Evolutionary conservation across 305 asterid genomes (phyloP), one percentile per base, ranked within the genome.

Genomic region (Solanum hybrid): DNA sequence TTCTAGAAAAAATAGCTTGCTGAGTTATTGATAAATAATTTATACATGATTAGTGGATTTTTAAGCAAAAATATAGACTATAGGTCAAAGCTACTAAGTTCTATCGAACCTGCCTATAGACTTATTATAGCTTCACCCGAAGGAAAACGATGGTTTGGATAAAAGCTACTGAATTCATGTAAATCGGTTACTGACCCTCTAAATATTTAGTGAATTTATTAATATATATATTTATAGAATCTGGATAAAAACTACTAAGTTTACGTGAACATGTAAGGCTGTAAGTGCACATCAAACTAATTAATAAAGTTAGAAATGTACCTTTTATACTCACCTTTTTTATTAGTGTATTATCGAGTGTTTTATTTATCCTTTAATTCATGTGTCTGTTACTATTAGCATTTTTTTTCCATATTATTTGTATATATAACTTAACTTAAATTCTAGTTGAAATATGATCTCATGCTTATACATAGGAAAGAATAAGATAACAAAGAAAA

Each of bases 61-160:
- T 72, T 3, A 27, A 71, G 17, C 2, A 72, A 72, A 72, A 27
- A 73, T 71, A 26, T 12, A 27, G 6, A 27, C 11, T 12, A 26
- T 1, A 13, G 5, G 7, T 12, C 22, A 13, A 72, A 72, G 22
- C 36, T 12, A 12, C 4, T 72, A 11, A 13, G 35, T 27, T 72
- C 2, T 11, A 13, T 13, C 10, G 4, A 72, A 72, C 10, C 1
- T 1, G 2, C 17, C 9, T 7, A 72, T 0, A 11, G 2, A 71
- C 0, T 71, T 71, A 69, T 24, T 24, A 24, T 69, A 0, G 8
- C 76, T 69, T 69, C 17, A 69, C 17, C 1, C 17, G 0, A 10
- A 69, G 0, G 1, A 71, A 71, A 71, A 26, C 0, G 0, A 11
- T 11, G 17, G 0, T 75, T 1, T 75, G 2, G 0, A 31, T 75